A percentile compares a stretch with the other conserved stretches of the same genome.
Evolutionary conservation across 495 filamentous ascomycete genomes (phyloP).

Genomic region (Polyplosphaeria fusca): DNA sequence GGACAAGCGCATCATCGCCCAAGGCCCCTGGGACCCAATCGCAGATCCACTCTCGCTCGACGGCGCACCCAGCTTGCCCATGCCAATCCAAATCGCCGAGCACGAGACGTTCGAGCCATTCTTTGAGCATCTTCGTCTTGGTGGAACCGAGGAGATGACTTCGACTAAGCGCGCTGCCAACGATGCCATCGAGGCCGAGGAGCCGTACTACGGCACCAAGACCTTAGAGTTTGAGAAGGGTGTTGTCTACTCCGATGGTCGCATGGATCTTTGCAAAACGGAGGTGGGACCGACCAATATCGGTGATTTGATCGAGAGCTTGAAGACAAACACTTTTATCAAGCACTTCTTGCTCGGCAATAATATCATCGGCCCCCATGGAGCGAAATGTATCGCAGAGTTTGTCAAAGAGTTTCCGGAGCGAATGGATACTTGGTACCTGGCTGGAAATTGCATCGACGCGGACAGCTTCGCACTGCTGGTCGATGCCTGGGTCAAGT

Average conservation of each 20-base stretch:
- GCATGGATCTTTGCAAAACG: constrained; percentile 42
- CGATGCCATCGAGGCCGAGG: constrained; percentile 18
- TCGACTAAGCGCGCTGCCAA: constrained; percentile 4
- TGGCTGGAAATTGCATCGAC: constrained; percentile 46
- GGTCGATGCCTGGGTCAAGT: constrained; percentile 38
- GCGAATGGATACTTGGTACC: constrained; percentile 47
- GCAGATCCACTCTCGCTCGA: constrained; percentile 28
- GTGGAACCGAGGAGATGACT: constrained; percentile 13
- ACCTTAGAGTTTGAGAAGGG: constrained; percentile 39
- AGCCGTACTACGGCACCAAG: constrained; percentile 31
- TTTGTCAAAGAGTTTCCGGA: constrained; percentile 40
- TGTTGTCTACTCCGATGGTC: constrained; percentile 36
- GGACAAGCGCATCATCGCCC: constrained; percentile 29
- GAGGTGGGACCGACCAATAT: constrained; percentile 45
- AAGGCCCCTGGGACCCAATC: constrained; percentile 33
- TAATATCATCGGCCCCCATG: constrained; percentile 45
- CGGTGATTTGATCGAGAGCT: constrained; percentile 36
- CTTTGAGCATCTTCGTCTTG: constrained; percentile 32
- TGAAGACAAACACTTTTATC: constrained; percentile 40
- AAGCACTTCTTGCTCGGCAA: constrained; percentile 47
- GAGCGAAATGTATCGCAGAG: constrained; percentile 40
- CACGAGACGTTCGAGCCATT: constrained; percentile 32
- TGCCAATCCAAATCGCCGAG: constrained; percentile 35
- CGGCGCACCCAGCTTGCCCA: constrained; percentile 32
- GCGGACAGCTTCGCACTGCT: constrained; percentile 32